Conservation (phyloP, 169 alveolate species). For the Pseudocohnilembus persalinus region DNA sequence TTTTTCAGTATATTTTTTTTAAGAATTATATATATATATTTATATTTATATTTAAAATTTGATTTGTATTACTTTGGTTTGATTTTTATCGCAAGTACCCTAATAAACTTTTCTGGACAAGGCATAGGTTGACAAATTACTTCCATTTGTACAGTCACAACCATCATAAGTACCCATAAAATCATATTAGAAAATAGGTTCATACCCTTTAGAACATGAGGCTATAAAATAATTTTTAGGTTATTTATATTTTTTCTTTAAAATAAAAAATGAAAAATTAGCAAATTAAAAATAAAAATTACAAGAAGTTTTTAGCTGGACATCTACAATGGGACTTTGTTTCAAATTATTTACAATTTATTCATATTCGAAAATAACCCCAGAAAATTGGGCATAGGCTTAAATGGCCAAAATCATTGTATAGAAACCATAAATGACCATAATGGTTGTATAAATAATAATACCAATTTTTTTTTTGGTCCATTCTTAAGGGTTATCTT, state of each 20-base stretch:
- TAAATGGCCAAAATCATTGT: neutral
- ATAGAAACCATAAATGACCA: slow-evolving; percentile 13
- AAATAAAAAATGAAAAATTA: neutral
- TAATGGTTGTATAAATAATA: neutral
- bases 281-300: neutral
- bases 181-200: neutral
- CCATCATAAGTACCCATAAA: neutral
- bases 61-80: too few species aligned
- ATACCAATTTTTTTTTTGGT: neutral
- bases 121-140: neutral
- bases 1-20: too few species aligned
- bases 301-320: neutral
- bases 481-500: neutral
- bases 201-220: neutral
- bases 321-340: neutral
- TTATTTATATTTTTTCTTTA: neutral
- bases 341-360: neutral
- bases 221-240: neutral
- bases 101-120: neutral
- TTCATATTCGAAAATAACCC: neutral
- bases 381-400: neutral
- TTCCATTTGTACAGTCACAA: neutral
- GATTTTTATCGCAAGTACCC: neutral
- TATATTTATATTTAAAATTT: too few species aligned
- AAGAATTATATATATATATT: too few species aligned